phyloP scores from a whole-genome alignment of 2,329 filamentous ascomycete species.

The Immersiporthe knoxdaviesiana region DNA sequence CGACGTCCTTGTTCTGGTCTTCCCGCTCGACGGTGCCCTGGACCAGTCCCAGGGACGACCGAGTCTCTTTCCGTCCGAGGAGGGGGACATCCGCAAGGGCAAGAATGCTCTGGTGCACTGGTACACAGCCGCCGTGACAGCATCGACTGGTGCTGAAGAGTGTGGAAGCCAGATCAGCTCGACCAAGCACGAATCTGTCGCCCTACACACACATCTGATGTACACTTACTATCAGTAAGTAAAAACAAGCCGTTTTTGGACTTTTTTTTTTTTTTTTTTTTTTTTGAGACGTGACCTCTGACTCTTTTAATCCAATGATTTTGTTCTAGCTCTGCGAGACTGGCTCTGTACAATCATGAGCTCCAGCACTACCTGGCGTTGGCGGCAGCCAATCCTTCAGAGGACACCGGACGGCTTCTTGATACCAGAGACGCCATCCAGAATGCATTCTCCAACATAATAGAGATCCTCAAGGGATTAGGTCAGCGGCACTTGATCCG shows the following conservation, averaged over 20 bases:
- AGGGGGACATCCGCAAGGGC: conserved; percentile 39
- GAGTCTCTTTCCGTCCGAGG: conserved; percentile 37
- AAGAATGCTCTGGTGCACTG: conserved; percentile 44
- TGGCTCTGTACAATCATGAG: conserved; percentile 49
- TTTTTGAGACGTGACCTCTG: neutral
- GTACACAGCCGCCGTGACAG: conserved; percentile 44
- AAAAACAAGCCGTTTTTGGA: too few relatives aligned
- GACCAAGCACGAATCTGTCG: conserved; percentile 50
- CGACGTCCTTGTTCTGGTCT: conserved; percentile 50
- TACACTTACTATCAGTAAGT: conserved; percentile 57
- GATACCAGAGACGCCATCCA: conserved; percentile 48
- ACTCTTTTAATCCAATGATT: neutral
- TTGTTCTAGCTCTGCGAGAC: conserved; percentile 12
- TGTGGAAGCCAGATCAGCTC: conserved; percentile 40
- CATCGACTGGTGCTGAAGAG: conserved; percentile 37
- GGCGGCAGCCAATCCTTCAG: neutral
- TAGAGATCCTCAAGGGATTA: conserved; percentile 50
- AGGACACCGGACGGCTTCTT: conserved; percentile 33
- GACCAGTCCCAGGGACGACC: neutral
- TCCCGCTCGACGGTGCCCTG: conserved; percentile 45
- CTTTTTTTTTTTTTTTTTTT: too few relatives aligned
- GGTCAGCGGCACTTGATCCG: conserved; percentile 47
- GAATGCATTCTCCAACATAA: conserved; percentile 48
- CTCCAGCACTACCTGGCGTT: conserved; percentile 48
- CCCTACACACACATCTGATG: conserved; percentile 51